phyloP scores from a whole-genome alignment of 805 yeast genomes.

The Candida caryicola region DNA sequence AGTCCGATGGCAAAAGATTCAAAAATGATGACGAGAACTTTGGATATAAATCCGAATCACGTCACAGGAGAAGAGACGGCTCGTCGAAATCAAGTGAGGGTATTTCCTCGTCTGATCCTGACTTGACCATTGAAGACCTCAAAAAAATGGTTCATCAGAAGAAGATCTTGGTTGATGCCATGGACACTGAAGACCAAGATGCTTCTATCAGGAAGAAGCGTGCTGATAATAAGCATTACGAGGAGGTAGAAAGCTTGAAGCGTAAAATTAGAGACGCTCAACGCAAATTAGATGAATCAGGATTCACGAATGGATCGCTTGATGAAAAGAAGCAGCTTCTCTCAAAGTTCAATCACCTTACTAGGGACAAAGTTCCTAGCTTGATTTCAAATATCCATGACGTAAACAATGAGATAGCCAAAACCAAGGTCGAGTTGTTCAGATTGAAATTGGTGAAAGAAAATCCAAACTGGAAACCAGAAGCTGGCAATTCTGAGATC shows the following conservation, averaged over 20 bases:
- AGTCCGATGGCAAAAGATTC: constrained; percentile 40
- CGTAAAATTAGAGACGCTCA: constrained; percentile 52
- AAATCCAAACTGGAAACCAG: constrained; percentile 60
- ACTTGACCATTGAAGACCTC: constrained; percentile 50
- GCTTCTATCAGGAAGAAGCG: constrained; percentile 29
- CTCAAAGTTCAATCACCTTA: constrained; percentile 56
- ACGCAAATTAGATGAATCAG: constrained; percentile 17
- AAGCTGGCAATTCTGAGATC: constrained; percentile 36
- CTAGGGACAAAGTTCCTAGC: constrained; percentile 65
- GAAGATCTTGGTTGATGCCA: constrained; percentile 64
- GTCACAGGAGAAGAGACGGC: constrained; percentile 50
- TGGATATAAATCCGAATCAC: constrained; percentile 68
- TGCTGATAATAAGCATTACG: constrained; percentile 38
- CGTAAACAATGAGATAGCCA: constrained; percentile 66
- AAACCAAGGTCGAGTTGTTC: constrained; percentile 61
- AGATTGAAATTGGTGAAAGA: constrained; percentile 53
- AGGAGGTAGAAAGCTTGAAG: constrained; percentile 65
- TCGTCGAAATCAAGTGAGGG: constrained; percentile 9
- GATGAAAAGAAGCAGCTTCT: constrained; percentile 51
- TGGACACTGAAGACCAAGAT: constrained; percentile 65
- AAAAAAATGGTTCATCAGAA: constrained; percentile 69
- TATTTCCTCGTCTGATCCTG: constrained; percentile 26
- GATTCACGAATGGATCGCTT: constrained; percentile 27
- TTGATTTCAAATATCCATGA: constrained; percentile 61
- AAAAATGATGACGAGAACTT: constrained; percentile 73